phyloP scores from a whole-genome alignment of 225 moss, liverwort and hornwort genomes.

The Pseudoscleropodium purum region DNA sequence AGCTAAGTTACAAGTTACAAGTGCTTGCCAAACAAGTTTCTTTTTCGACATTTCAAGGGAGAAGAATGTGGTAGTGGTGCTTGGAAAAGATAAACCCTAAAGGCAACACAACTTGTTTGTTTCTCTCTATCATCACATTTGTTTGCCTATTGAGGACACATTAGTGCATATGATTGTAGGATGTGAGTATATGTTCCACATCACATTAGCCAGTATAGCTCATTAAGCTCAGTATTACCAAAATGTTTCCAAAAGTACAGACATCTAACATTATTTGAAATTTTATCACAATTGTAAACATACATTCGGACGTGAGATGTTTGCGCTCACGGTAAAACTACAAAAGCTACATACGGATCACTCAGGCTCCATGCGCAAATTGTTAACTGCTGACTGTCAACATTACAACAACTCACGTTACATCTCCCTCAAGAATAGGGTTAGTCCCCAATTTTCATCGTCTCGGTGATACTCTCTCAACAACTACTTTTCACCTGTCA shows the following conservation, averaged over 20 bases:
- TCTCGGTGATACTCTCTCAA: neutral
- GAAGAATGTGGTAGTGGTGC: neutral
- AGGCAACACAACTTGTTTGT: too few relatives aligned
- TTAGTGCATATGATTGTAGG: neutral
- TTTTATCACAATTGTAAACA: neutral
- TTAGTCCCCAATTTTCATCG: neutral
- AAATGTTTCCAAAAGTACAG: neutral
- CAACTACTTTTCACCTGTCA: neutral
- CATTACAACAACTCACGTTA: neutral
- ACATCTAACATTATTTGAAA: neutral
- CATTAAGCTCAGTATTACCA: neutral
- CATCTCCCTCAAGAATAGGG: neutral
- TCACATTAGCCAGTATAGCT: neutral
- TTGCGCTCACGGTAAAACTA: neutral
- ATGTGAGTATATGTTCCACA: neutral
- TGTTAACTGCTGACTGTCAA: neutral
- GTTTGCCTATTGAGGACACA: too few relatives aligned
- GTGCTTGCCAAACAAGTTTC: neutral
- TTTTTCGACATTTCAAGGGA: neutral
- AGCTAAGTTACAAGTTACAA: too few relatives aligned
- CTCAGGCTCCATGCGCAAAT: neutral
- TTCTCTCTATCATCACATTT: neutral
- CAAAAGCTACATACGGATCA: too few relatives aligned
- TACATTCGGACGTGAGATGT: neutral
- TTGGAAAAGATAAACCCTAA: too few relatives aligned